Percentiles rank a stretch among this genome's conserved stretches.
Evolutionary conservation across 2,329 filamentous ascomycete species (phyloP).

Genomic region (Epichloe festucae): DNA sequence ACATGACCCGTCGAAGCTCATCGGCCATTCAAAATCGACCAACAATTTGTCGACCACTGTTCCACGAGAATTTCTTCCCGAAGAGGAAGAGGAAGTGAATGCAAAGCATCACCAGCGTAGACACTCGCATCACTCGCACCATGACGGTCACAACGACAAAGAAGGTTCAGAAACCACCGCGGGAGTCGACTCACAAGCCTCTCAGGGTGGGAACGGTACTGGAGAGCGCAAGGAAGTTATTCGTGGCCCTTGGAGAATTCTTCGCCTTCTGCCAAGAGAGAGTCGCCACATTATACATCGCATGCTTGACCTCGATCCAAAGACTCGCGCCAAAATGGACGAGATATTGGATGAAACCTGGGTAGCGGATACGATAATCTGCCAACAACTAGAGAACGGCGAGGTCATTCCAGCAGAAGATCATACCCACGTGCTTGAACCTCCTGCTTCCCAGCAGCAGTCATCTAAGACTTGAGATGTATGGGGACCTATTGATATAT

Average conservation of each 20-base stretch:
- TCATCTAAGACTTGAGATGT: slow-evolving; percentile 10
- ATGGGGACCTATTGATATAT: not conserved
- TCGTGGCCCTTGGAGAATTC: slow-evolving; percentile 80
- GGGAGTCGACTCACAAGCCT: slow-evolving; percentile 7
- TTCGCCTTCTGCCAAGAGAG: slow-evolving; percentile 78
- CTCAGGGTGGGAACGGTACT: slow-evolving; percentile 6
- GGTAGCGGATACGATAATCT: slow-evolving; percentile 77
- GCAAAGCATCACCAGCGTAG: slow-evolving; percentile 11
- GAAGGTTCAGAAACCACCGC: slow-evolving; percentile 1
- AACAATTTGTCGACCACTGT: slow-evolving; percentile 28
- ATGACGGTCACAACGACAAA: slow-evolving; percentile 1
- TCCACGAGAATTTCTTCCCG: slow-evolving; percentile 26
- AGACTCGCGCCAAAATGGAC: slow-evolving; percentile 67
- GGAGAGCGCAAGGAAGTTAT: slow-evolving; percentile 62
- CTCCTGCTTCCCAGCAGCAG: slow-evolving; percentile 36
- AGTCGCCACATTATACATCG: slow-evolving; percentile 78
- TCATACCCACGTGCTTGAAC: slow-evolving; percentile 78
- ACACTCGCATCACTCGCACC: slow-evolving; percentile 3
- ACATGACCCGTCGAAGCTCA: slow-evolving; percentile 42
- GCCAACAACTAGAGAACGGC: slow-evolving; percentile 61
- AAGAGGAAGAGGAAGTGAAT: slow-evolving; percentile 16
- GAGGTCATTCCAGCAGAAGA: slow-evolving; percentile 58
- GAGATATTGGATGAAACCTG: slow-evolving; percentile 83
- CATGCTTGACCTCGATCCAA: slow-evolving; percentile 85
- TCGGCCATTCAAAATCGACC: slow-evolving; percentile 31